Evolutionary conservation across 495 filamentous ascomycete species (phyloP).

Genomic region (Haplographium delicatum): DNA sequence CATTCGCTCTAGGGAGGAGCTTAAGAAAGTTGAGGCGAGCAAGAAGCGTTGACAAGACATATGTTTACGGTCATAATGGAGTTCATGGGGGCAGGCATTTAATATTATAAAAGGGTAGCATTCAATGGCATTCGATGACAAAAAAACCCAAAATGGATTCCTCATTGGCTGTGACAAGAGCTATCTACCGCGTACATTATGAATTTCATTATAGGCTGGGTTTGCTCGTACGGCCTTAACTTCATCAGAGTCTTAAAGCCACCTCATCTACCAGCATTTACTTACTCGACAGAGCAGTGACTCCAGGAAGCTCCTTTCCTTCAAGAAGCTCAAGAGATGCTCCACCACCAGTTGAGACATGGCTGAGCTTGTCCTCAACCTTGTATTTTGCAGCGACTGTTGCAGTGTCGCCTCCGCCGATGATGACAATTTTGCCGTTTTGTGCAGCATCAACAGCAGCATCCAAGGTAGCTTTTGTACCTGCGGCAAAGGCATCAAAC

Average conservation of each 20-base stretch:
- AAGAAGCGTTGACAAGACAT: conserved; percentile 44
- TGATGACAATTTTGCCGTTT: conserved; percentile 88
- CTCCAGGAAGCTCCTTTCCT: conserved; percentile 95
- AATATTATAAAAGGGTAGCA: conserved; percentile 22
- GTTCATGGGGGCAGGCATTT: conserved; percentile 24
- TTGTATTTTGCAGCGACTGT: conserved; percentile 97
- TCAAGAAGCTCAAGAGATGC: conserved; percentile 94
- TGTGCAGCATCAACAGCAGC: conserved; percentile 74
- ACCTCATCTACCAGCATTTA: conserved; percentile 31
- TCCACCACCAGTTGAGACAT: conserved; percentile 96
- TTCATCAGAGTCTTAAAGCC: conserved; percentile 25
- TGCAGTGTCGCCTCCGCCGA: conserved; percentile 96
- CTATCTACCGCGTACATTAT: conserved; percentile 20
- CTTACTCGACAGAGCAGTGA: conserved; percentile 90
- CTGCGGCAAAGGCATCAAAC: conserved; percentile 86
- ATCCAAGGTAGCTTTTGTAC: conserved; percentile 85
- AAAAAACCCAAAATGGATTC: conserved; percentile 5
- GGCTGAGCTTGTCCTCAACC: conserved; percentile 92
- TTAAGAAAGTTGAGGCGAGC: conserved; percentile 83
- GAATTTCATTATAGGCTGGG: conserved; percentile 25
- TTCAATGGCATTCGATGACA: conserved; percentile 21
- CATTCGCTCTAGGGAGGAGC: conserved; percentile 66
- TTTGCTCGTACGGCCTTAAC: conserved; percentile 25
- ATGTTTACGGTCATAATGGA: conserved; percentile 19
- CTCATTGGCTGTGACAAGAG: conserved; percentile 19